A percentile compares a stretch with the other conserved stretches of the same genome.
Conservation (phyloP, 2,329 filamentous ascomycete species). For the Arthrocladium fulminans region DNA sequence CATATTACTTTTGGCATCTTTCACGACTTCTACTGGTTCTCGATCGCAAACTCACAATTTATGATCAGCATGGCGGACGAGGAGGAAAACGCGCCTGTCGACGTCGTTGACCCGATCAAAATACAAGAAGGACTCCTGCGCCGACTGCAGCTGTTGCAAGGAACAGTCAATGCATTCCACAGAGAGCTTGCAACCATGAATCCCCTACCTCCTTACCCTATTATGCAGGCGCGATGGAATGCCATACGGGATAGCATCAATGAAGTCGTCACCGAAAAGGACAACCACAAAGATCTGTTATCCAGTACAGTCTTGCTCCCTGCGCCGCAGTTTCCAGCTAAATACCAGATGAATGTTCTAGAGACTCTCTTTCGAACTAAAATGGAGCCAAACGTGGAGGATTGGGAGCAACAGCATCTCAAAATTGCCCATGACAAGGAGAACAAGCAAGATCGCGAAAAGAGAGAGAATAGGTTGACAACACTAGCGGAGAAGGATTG, state of each 20-base stretch:
- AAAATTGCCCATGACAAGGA: conserved; percentile 31
- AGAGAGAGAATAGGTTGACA: background rate
- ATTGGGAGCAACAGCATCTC: conserved; percentile 58
- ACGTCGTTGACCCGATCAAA: background rate
- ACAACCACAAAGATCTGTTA: conserved; percentile 58
- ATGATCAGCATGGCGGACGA: background rate
- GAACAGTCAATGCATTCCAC: background rate
- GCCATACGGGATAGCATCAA: background rate
- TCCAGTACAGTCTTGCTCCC: conserved; percentile 65
- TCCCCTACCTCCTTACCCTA: background rate
- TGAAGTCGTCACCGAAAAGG: conserved; percentile 36
- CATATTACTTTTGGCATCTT: background rate
- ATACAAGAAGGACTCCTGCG: background rate
- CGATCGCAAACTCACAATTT: background rate
- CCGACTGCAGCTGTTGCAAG: background rate
- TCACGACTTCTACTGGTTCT: background rate
- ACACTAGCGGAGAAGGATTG: conserved; percentile 41
- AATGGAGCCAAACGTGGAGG: conserved; percentile 67
- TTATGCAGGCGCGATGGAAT: background rate
- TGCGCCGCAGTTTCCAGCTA: conserved; percentile 63
- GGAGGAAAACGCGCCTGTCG: background rate
- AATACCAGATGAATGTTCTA: conserved; percentile 56
- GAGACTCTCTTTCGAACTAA: conserved; percentile 71
- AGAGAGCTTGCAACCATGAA: background rate
- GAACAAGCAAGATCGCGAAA: conserved; percentile 9